Evolutionary conservation across 345 rosid species (phyloP).

Genomic region (Syzygium aqueum): DNA sequence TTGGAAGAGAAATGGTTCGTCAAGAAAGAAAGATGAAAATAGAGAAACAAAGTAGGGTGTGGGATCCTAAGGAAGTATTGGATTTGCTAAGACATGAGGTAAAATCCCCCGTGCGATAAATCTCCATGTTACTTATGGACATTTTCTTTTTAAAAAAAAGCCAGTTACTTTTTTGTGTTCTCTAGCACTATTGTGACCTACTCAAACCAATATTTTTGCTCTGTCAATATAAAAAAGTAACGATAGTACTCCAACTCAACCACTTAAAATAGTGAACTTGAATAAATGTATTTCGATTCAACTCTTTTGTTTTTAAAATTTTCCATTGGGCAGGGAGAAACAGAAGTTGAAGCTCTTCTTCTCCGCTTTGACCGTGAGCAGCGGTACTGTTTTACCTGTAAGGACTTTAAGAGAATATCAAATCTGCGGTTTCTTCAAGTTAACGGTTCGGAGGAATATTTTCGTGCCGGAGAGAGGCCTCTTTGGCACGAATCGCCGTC

Average conservation of each 20-base stretch:
- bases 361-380: rapidly evolving
- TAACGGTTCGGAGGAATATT: rapidly evolving
- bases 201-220: too few species aligned
- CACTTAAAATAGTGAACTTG: neutral
- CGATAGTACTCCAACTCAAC: neutral
- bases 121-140: too few species aligned
- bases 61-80: rapidly evolving
- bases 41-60: neutral
- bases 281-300: neutral
- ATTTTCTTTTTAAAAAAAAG: too few species aligned
- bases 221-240: too few species aligned
- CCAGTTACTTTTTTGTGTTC: too few species aligned
- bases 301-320: too few species aligned
- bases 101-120: too few species aligned
- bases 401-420: neutral
- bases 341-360: neutral
- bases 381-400: too few species aligned
- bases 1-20: neutral
- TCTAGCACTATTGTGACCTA: neutral
- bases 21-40: rapidly evolving
- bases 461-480: neutral
- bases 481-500: neutral
- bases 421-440: neutral
- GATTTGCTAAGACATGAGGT: rapidly evolving
- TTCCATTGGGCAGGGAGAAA: neutral